phyloP scores from a whole-genome alignment of 805 yeast genomes.

The Monosporozyma servazzii region DNA sequence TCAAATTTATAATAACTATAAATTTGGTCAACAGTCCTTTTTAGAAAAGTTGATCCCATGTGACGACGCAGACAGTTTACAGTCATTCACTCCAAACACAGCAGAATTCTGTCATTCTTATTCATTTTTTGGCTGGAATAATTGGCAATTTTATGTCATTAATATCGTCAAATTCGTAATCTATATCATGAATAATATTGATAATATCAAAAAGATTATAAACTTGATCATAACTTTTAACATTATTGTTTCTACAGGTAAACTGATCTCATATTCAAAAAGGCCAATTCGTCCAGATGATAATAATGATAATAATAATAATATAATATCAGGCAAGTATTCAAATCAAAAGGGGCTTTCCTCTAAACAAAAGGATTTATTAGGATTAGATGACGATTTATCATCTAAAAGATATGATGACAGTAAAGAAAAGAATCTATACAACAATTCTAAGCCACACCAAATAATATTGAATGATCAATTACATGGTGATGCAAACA shows the following conservation, averaged over 20 bases:
- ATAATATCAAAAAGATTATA: conserved; percentile 3
- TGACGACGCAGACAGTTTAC: background rate
- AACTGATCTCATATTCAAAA: conserved; percentile 26
- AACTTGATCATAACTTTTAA: conserved; percentile 27
- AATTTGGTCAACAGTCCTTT: background rate
- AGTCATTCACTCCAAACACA: background rate
- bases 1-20: background rate
- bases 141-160: background rate
- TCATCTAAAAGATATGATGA: background rate
- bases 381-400: conserved; percentile 23
- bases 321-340: background rate
- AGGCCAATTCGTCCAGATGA: conserved; percentile 1
- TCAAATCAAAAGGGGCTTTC: conserved; percentile 11
- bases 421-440: background rate
- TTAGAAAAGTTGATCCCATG: background rate
- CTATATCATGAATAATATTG: conserved; percentile 15
- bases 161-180: background rate
- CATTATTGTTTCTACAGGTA: conserved; percentile 25
- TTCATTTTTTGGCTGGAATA: background rate
- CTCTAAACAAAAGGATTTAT: conserved; percentile 27
- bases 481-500: background rate
- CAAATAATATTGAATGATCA: conserved; percentile 5
- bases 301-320: conserved; percentile 19
- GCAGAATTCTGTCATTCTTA: background rate
- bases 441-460: conserved; percentile 10